These are phyloP conservation scores for Paradendryphiella salina DNA, from an alignment of 2,329 filamentous ascomycete genomes.

Conservation along the genomic window DNA sequence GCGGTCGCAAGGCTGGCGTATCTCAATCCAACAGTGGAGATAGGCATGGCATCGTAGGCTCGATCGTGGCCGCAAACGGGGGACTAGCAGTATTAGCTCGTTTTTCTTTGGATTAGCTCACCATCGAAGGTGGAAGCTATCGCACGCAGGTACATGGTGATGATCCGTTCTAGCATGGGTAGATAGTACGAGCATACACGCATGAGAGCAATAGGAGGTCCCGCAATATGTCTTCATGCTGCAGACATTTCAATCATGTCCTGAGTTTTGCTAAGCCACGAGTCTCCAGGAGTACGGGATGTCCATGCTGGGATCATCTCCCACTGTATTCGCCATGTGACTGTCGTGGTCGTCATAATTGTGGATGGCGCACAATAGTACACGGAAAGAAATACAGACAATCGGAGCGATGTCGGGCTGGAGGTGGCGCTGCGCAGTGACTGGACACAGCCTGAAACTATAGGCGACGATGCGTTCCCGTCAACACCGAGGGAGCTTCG, in stretches of 20 bases:
- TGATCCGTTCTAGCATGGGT: not conserved
- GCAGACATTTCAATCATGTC: not conserved
- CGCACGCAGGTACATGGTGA: constrained; percentile 4
- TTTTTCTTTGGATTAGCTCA: not conserved
- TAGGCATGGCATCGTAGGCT: constrained; percentile 1
- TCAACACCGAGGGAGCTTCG: not conserved
- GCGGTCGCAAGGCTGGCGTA: not conserved
- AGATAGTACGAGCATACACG: not conserved
- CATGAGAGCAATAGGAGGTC: not conserved
- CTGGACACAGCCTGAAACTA: not conserved
- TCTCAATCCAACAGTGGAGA: not conserved
- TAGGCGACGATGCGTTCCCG: constrained; percentile 1
- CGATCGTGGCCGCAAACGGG: not conserved
- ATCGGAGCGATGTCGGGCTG: no score
- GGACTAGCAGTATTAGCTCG: not conserved
- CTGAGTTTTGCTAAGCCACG: no score
- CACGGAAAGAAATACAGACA: no score
- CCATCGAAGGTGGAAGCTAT: constrained; percentile 1
- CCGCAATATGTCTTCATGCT: not conserved
- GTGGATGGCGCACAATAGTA: no score
- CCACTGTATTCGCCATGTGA: no score
- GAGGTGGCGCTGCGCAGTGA: no score
- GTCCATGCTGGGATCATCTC: no score
- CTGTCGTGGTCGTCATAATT: no score
- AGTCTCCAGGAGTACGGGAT: no score